These are phyloP conservation scores for Pilatotrama ljubarskyi DNA, from an alignment of 768 basidiomycete genomes.

Conservation along the genomic window DNA sequence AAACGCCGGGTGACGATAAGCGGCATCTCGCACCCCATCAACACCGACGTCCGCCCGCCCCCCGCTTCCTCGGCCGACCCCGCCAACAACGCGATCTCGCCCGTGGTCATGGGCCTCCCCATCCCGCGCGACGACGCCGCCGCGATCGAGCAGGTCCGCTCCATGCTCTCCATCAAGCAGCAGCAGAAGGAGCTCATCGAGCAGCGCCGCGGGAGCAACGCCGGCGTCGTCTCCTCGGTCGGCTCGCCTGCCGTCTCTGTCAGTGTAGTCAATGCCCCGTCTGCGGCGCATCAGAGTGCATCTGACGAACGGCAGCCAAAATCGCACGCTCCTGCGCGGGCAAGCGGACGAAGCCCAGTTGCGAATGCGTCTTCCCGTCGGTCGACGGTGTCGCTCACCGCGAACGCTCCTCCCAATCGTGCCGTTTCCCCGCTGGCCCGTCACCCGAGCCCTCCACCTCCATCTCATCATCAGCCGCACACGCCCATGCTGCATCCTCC, in stretches of 20 bases:
- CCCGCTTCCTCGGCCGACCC: slow-evolving; percentile 29
- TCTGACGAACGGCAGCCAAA: slow-evolving; percentile 24
- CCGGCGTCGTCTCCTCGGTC: slow-evolving; percentile 25
- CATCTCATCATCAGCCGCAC: slow-evolving; percentile 36
- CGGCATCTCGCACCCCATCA: slow-evolving; percentile 55
- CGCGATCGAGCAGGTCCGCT: slow-evolving; percentile 62
- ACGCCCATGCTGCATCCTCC: slow-evolving; percentile 26
- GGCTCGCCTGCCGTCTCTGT: slow-evolving; percentile 28
- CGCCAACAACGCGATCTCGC: slow-evolving; percentile 59
- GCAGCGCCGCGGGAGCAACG: slow-evolving; percentile 64
- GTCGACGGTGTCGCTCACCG: slow-evolving; percentile 26
- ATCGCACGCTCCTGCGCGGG: neutral
- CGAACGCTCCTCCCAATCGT: slow-evolving; percentile 28
- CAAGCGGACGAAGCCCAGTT: slow-evolving; percentile 41
- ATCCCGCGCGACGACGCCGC: slow-evolving; percentile 58
- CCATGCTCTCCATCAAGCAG: slow-evolving; percentile 63
- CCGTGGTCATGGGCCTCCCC: slow-evolving; percentile 60
- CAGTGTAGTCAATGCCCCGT: slow-evolving; percentile 26
- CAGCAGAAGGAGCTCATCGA: slow-evolving; percentile 72
- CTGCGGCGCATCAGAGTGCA: slow-evolving; percentile 18
- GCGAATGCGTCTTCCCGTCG: slow-evolving; percentile 29
- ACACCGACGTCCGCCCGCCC: slow-evolving; percentile 49
- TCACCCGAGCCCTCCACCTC: slow-evolving; percentile 30
- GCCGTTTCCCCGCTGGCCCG: slow-evolving; percentile 39
- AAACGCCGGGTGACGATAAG: slow-evolving; percentile 72